These are phyloP conservation scores for Tympanopsis confertula DNA, from an alignment of 2,329 filamentous ascomycete genomes.

Conservation along the genomic window DNA sequence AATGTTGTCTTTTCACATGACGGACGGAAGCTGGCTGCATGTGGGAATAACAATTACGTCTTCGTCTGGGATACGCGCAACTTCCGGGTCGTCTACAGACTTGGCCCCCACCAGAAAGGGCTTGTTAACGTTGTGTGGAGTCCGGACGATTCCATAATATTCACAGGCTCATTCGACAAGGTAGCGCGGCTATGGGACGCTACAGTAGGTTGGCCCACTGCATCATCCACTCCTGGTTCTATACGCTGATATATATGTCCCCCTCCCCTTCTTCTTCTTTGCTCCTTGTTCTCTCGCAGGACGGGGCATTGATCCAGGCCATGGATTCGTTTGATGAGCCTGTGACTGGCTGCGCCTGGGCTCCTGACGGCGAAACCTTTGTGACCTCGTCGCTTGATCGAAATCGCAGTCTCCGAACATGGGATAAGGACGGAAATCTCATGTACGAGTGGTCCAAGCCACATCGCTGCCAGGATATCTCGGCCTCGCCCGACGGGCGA, in stretches of 20 bases:
- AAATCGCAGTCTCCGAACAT: constrained; percentile 55
- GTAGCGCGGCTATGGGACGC: constrained; percentile 67
- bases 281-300: constrained; percentile 25
- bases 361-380: constrained; percentile 64
- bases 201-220: constrained; percentile 34
- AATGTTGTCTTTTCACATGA: constrained; percentile 82
- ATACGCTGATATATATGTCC: constrained; percentile 9
- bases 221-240: background rate
- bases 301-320: constrained; percentile 48
- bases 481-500: constrained; percentile 69
- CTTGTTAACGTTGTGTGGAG: constrained; percentile 83
- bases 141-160: constrained; percentile 74
- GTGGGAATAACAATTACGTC: constrained; percentile 63
- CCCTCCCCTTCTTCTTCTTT: background rate
- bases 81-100: constrained; percentile 50
- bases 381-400: constrained; percentile 69
- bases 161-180: constrained; percentile 72
- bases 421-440: constrained; percentile 51
- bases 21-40: constrained; percentile 70
- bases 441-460: constrained; percentile 56
- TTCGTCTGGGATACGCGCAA: constrained; percentile 70
- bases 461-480: constrained; percentile 72
- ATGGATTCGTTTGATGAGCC: constrained; percentile 69
- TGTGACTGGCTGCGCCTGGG: constrained; percentile 84
- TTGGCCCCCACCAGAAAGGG: constrained; percentile 56